Conservation (phyloP, 345 rosid species). For the Angophora floribunda region DNA sequence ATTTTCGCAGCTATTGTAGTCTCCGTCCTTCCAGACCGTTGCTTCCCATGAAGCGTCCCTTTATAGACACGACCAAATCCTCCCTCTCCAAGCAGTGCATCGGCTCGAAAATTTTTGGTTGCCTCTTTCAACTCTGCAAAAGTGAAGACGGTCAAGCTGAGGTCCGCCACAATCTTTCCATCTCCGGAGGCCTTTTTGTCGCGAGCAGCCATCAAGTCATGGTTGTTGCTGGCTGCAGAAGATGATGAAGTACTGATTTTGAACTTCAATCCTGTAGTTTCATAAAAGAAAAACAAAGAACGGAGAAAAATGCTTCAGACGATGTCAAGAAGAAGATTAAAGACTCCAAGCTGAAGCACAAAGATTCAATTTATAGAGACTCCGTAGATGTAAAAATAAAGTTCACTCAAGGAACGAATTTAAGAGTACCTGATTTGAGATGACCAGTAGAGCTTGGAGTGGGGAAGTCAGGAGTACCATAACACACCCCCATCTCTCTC, state of each 20-base stretch:
- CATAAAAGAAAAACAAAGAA: not conserved
- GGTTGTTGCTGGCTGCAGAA: not conserved
- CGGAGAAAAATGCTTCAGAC: not conserved
- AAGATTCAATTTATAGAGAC: not conserved
- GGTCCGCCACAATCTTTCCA: not conserved
- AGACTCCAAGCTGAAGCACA: not conserved
- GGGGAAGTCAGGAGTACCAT: not conserved
- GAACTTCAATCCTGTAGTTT: not conserved
- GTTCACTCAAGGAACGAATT: not conserved
- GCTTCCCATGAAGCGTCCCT: not conserved
- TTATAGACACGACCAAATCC: constrained; percentile 1
- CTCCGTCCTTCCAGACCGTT: not conserved
- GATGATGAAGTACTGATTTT: not conserved
- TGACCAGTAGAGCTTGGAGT: not conserved
- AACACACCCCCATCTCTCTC: constrained; percentile 2
- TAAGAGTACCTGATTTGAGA: not conserved
- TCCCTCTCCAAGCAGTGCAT: not conserved
- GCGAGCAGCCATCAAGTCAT: not conserved
- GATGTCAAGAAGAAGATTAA: not conserved
- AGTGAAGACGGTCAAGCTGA: not conserved
- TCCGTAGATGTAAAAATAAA: not conserved
- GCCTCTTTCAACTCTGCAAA: not conserved
- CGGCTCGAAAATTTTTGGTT: not conserved
- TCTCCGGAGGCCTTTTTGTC: not conserved
- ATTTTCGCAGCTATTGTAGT: not conserved